These are phyloP conservation scores for Byssoonygena ceratinophila DNA, from an alignment of 2,329 filamentous ascomycete species.

Conservation along the genomic window DNA sequence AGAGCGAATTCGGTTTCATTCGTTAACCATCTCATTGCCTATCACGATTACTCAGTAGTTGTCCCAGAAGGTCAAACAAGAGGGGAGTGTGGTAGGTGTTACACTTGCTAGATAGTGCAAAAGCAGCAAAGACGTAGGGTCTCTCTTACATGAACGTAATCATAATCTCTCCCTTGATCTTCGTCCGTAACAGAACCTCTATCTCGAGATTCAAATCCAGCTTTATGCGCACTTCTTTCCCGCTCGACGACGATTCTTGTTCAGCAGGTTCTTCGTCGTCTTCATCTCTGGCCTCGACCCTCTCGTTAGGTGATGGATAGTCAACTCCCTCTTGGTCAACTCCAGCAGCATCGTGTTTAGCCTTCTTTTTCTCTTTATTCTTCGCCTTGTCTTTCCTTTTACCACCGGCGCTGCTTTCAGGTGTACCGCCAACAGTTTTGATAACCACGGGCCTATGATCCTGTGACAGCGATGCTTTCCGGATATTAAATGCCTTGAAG, in stretches of 20 bases:
- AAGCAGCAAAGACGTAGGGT: slow-evolving; percentile 1
- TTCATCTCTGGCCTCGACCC: slow-evolving; percentile 3
- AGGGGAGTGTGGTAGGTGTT: not conserved
- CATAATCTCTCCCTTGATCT: slow-evolving; percentile 17
- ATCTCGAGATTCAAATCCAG: slow-evolving; percentile 15
- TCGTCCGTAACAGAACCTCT: slow-evolving; percentile 10
- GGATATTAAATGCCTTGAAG: slow-evolving; percentile 9
- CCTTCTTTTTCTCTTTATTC: slow-evolving; percentile 7
- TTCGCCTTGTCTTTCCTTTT: slow-evolving; percentile 8
- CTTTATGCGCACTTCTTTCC: slow-evolving; percentile 13
- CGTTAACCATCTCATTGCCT: slow-evolving; percentile 3
- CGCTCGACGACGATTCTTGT: slow-evolving; percentile 4
- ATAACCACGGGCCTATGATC: not conserved
- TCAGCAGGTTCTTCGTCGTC: not conserved
- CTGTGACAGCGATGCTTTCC: not conserved
- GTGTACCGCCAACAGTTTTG: not conserved
- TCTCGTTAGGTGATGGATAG: not conserved
- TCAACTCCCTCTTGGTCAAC: not conserved
- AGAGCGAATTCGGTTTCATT: no score
- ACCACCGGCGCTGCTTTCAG: not conserved
- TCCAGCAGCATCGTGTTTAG: not conserved
- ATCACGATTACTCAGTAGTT: not conserved
- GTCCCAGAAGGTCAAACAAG: not conserved
- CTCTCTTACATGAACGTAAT: slow-evolving; percentile 15
- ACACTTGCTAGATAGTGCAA: no score